A percentile compares a stretch with the other conserved stretches of the same genome.
phyloP scores from a whole-genome alignment of 2,329 filamentous ascomycete genomes.

The Trichoderma lentiforme region DNA sequence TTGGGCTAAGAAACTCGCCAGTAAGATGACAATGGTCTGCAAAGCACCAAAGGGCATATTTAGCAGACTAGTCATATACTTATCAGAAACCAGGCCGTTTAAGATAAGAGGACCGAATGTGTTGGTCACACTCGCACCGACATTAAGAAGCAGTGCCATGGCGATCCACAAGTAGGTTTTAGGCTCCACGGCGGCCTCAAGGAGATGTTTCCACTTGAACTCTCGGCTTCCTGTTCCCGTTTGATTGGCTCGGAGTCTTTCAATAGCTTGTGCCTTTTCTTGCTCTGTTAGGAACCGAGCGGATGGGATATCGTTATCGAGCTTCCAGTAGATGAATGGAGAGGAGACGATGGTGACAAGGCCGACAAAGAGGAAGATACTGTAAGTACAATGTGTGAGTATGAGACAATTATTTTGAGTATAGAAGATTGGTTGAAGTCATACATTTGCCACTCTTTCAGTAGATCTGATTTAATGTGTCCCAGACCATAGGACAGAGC shows the following conservation, averaged over 20 bases:
- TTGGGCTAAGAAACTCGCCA: not conserved
- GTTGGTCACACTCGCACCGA: slow-evolving; percentile 61
- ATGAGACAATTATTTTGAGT: not conserved
- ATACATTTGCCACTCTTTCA: not conserved
- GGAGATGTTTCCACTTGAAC: not conserved
- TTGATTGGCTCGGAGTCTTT: slow-evolving; percentile 64
- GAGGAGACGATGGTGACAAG: not conserved
- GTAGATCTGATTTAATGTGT: not conserved
- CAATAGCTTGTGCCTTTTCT: slow-evolving; percentile 65
- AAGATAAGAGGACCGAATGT: slow-evolving; percentile 65
- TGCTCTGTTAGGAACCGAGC: slow-evolving; percentile 58
- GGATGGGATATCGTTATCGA: slow-evolving; percentile 57
- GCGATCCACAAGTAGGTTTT: slow-evolving; percentile 57
- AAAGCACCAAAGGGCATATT: slow-evolving; percentile 51
- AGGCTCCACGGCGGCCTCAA: not conserved
- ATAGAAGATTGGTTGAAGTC: not conserved
- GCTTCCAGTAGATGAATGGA: slow-evolving; percentile 57
- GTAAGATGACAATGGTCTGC: not conserved
- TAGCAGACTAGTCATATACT: slow-evolving; percentile 55
- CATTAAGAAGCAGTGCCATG: slow-evolving; percentile 60
- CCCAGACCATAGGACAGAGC: slow-evolving; percentile 52
- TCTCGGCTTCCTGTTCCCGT: not conserved
- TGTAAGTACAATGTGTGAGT: not conserved
- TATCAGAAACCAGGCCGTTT: slow-evolving; percentile 56
- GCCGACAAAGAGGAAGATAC: not conserved